Evolutionary conservation across 139 green algal species (phyloP).

Genomic region (Gonium pectorale): DNA sequence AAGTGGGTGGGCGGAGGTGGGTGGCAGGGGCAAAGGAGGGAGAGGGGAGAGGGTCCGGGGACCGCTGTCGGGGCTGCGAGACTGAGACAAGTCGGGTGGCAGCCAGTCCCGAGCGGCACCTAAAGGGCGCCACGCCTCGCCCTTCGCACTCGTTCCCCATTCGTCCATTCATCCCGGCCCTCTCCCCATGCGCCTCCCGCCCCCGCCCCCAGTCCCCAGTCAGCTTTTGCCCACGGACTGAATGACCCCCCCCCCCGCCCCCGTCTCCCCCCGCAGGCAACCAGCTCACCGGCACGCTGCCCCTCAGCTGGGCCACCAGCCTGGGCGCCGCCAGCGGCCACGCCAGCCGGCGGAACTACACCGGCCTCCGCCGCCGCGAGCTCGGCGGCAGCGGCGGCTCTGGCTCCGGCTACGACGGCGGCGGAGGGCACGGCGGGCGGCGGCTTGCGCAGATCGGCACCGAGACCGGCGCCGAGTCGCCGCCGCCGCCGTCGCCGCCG

Average conservation of each 20-base stretch:
- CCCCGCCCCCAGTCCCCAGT: too few relatives aligned
- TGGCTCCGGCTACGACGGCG: neutral
- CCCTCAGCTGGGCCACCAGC: constrained; percentile 21
- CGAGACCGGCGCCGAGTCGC: neutral
- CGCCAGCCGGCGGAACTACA: neutral
- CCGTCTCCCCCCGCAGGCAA: constrained; percentile 22
- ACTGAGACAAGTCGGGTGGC: too few relatives aligned
- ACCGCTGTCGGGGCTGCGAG: neutral
- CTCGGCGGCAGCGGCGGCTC: neutral
- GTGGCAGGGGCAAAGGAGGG: neutral
- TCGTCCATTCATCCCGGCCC: neutral
- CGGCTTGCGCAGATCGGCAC: constrained; percentile 22
- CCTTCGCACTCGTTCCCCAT: too few relatives aligned
- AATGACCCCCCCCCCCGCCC: too few relatives aligned
- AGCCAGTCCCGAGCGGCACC: too few relatives aligned
- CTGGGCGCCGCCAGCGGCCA: neutral
- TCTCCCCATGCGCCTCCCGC: too few relatives aligned
- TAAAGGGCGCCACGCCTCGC: too few relatives aligned
- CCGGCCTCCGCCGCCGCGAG: neutral
- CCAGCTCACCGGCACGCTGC: constrained; percentile 16
- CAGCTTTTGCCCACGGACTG: too few relatives aligned
- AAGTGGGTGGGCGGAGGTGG: too few relatives aligned
- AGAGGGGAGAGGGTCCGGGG: neutral
- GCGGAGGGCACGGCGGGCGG: neutral
- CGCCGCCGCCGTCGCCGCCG: constrained; percentile 32